Percentiles rank a stretch among this genome's conserved stretches.
These are phyloP conservation scores for Crithidia sp. DNA, from an alignment of 208 protist genomes.

Conservation along the genomic window DNA sequence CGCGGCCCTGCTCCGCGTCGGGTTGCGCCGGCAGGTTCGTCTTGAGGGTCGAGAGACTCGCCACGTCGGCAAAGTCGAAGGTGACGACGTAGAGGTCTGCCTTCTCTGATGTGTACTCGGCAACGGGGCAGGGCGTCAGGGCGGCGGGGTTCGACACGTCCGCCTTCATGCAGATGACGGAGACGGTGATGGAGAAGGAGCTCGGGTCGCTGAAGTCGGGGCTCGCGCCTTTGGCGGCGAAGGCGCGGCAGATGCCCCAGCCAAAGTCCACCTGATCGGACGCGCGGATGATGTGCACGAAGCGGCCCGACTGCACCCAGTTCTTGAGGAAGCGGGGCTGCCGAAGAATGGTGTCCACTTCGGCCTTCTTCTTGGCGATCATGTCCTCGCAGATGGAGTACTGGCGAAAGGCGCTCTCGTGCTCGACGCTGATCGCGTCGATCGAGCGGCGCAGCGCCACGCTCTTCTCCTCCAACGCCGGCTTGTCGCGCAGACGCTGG, in stretches of 20 bases:
- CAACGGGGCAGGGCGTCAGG: conserved; percentile 78
- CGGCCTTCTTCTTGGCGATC: conserved; percentile 67
- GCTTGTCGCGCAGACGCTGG: conserved; percentile 92
- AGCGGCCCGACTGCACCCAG: conserved; percentile 96
- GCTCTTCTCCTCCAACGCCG: conserved; percentile 75
- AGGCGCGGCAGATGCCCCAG: conserved; percentile 89
- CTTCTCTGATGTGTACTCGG: conserved; percentile 76
- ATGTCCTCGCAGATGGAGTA: conserved; percentile 85
- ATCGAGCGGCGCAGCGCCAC: conserved; percentile 67
- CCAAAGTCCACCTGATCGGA: conserved; percentile 76
- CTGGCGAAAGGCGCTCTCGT: conserved; percentile 86
- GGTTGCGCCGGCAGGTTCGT: conserved; percentile 80
- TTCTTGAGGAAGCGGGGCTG: conserved; percentile 92
- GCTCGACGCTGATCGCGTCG: conserved; percentile 59
- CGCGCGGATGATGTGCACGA: conserved; percentile 86
- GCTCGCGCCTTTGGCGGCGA: conserved; percentile 58
- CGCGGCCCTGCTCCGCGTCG: conserved; percentile 74
- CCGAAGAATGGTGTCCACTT: conserved; percentile 72
- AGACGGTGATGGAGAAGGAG: conserved; percentile 70
- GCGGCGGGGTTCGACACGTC: conserved; percentile 41
- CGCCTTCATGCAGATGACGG: conserved; percentile 85
- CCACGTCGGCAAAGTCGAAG: conserved; percentile 88
- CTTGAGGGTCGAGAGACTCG: conserved; percentile 74
- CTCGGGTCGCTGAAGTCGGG: conserved; percentile 65
- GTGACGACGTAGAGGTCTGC: conserved; percentile 87